These are phyloP conservation scores for Lithohypha guttulata DNA, from an alignment of 2,329 filamentous ascomycete genomes.

Conservation along the genomic window DNA sequence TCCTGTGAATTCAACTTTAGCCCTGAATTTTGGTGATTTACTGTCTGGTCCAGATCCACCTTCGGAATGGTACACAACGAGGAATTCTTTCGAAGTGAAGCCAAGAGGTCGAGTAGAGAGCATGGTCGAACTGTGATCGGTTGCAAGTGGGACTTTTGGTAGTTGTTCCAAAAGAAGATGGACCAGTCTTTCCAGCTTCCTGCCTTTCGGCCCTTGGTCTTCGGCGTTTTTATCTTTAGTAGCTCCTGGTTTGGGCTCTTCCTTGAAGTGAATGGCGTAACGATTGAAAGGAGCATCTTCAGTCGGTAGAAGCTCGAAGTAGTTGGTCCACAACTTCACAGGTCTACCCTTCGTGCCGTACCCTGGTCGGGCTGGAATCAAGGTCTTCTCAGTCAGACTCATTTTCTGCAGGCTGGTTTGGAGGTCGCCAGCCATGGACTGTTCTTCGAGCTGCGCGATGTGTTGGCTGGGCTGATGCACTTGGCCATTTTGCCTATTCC, in stretches of 20 bases:
- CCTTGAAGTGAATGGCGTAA: slow-evolving; percentile 36
- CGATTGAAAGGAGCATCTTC: slow-evolving; percentile 29
- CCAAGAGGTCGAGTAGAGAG: slow-evolving; percentile 22
- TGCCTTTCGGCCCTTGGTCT: slow-evolving; percentile 26
- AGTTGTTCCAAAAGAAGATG: slow-evolving; percentile 34
- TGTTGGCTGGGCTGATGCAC: neutral
- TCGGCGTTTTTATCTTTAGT: too few relatives aligned
- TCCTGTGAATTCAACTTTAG: slow-evolving; percentile 28
- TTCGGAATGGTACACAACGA: slow-evolving; percentile 17
- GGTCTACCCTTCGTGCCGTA: slow-evolving; percentile 27
- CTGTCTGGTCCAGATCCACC: slow-evolving; percentile 27
- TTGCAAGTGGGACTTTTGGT: slow-evolving; percentile 26
- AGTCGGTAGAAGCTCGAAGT: slow-evolving; percentile 28
- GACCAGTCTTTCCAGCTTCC: slow-evolving; percentile 39
- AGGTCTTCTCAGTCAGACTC: neutral
- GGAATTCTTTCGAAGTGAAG: slow-evolving; percentile 27
- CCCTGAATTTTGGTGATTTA: slow-evolving; percentile 26
- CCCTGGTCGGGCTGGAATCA: slow-evolving; percentile 27
- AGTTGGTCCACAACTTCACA: slow-evolving; percentile 31
- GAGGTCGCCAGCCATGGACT: neutral
- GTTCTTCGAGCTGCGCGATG: neutral
- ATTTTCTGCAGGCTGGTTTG: slow-evolving; percentile 1
- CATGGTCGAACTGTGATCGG: slow-evolving; percentile 32
- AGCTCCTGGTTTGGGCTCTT: too few relatives aligned
- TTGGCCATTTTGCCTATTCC: neutral